Conservation (phyloP, 2,329 filamentous ascomycete genomes). For the Aspergillus calidoustus region DNA sequence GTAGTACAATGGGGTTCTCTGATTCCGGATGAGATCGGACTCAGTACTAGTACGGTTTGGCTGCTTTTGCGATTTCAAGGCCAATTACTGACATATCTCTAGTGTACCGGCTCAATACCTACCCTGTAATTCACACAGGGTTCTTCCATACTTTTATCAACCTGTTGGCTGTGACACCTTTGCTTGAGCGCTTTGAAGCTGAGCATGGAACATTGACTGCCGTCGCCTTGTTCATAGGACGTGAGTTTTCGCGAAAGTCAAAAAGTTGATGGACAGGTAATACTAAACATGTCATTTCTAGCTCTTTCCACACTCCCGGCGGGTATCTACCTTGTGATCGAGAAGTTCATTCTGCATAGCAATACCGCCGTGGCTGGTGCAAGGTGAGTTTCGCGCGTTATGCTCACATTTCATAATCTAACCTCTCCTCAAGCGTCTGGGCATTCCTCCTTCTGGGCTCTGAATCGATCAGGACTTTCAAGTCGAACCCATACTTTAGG, state of each 20-base stretch:
- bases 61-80: not conserved
- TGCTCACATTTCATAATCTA: slow-evolving; percentile 15
- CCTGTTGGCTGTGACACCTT: slow-evolving; percentile 76
- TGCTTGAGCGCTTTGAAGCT: slow-evolving; percentile 90
- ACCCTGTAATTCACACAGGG: slow-evolving; percentile 81
- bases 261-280: slow-evolving; percentile 10
- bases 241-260: slow-evolving; percentile 60
- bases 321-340: slow-evolving; percentile 76
- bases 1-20: slow-evolving; percentile 77
- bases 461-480: slow-evolving; percentile 85
- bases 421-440: slow-evolving; percentile 70
- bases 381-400: slow-evolving; percentile 60
- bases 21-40: slow-evolving; percentile 73
- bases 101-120: slow-evolving; percentile 95
- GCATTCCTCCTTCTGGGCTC: slow-evolving; percentile 84
- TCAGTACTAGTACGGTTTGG: slow-evolving; percentile 68
- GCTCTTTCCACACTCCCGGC: slow-evolving; percentile 82
- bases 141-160: slow-evolving; percentile 83
- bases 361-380: slow-evolving; percentile 81
- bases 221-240: slow-evolving; percentile 85
- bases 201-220: slow-evolving; percentile 90
- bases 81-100: slow-evolving; percentile 20
- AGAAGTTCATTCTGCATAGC: slow-evolving; percentile 70
- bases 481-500: slow-evolving; percentile 76
- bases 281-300: slow-evolving; percentile 42